Evolutionary conservation across 345 rosid genomes (phyloP).

Genomic region (Salix brachista): DNA sequence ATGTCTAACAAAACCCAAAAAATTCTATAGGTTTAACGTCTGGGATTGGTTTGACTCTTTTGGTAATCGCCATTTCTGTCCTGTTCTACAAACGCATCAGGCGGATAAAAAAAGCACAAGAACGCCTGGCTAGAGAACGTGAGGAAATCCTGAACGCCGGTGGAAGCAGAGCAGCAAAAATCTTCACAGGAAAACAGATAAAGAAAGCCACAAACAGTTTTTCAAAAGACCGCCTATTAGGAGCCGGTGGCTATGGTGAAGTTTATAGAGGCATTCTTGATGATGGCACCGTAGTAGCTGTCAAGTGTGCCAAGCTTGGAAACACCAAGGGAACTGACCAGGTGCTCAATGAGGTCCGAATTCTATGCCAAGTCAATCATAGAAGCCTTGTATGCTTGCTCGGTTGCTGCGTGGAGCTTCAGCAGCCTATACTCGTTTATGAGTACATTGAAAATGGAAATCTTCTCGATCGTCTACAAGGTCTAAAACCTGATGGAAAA

Average conservation of each 20-base stretch:
- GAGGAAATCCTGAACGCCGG: conserved; percentile 36
- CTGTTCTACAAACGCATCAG: conserved; percentile 30
- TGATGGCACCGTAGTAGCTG: conserved; percentile 45
- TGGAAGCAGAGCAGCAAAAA: conserved; percentile 34
- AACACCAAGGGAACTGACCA: conserved; percentile 47
- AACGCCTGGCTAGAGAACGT: conserved; percentile 29
- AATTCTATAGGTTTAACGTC: conserved; percentile 12
- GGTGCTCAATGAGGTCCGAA: conserved; percentile 50
- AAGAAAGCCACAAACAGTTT: conserved; percentile 43
- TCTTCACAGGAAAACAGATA: conserved; percentile 36
- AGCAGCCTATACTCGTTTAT: conserved; percentile 49
- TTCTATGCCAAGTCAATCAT: conserved; percentile 55
- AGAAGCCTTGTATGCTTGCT: conserved; percentile 39
- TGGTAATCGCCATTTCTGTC: conserved; percentile 9
- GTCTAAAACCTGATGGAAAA: not conserved
- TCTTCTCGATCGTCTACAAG: conserved; percentile 37
- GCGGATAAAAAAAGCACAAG: conserved; percentile 27
- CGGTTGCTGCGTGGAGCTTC: conserved; percentile 52
- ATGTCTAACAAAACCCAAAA: not conserved
- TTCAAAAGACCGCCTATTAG: conserved; percentile 39
- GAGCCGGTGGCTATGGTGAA: conserved; percentile 52
- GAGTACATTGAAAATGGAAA: conserved; percentile 41
- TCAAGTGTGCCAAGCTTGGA: conserved; percentile 55
- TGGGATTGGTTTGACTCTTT: not conserved
- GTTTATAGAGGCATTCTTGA: conserved; percentile 40